A percentile compares a stretch with the other conserved stretches of the same genome.
Conservation (phyloP, 1,284 basidiomycete genomes). For the Moesziomyces globuligerus region DNA sequence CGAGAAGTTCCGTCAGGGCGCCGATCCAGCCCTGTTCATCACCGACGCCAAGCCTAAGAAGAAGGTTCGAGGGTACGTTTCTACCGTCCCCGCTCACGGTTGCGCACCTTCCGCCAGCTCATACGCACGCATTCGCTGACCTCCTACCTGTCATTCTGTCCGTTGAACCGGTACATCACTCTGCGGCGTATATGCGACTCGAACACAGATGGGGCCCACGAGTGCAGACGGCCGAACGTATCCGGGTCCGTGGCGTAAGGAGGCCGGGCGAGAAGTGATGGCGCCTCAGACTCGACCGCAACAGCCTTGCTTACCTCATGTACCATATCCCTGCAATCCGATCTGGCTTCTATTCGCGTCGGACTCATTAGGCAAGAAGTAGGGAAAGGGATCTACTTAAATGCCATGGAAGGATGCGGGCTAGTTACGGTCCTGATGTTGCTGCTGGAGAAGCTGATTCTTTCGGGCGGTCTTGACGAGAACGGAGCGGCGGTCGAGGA, state of each 20-base stretch:
- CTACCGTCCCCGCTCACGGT: not conserved
- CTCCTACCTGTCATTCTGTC: not conserved
- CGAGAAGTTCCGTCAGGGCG: constrained; percentile 77
- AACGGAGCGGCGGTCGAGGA: constrained; percentile 52
- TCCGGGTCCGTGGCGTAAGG: constrained; percentile 56
- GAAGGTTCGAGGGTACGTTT: constrained; percentile 73
- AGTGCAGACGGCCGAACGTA: constrained; percentile 74
- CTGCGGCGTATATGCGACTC: too few relatives aligned
- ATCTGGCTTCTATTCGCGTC: too few relatives aligned
- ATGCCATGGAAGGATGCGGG: too few relatives aligned
- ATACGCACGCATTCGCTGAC: not conserved
- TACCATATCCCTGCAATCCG: constrained; percentile 4
- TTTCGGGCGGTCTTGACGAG: constrained; percentile 30
- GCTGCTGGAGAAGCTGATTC: constrained; percentile 32
- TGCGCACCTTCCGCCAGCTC: too few relatives aligned
- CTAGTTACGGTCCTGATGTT: too few relatives aligned
- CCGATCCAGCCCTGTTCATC: constrained; percentile 74
- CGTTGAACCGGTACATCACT: not conserved
- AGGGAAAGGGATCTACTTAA: not conserved
- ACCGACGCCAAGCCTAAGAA: constrained; percentile 76
- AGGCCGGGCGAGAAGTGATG: constrained; percentile 59
- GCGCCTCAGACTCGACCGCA: not conserved
- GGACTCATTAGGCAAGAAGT: not conserved
- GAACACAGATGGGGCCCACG: constrained; percentile 72
- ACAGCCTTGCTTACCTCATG: not conserved